phyloP scores from a whole-genome alignment of 2,329 filamentous ascomycete species.

The Pseudogymnoascus sp. region DNA sequence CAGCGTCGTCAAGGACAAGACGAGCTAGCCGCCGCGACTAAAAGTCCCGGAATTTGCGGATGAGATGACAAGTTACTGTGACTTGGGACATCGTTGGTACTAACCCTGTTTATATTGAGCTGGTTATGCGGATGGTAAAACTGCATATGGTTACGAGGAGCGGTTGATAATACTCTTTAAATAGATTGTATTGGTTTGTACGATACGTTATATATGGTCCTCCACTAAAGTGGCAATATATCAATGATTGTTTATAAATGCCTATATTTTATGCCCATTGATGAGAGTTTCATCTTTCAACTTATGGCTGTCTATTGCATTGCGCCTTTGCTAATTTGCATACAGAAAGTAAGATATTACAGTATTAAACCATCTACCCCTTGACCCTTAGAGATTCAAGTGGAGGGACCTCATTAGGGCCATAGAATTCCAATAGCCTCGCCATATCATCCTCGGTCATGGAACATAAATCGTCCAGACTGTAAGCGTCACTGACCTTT shows the following conservation, averaged over 20 bases:
- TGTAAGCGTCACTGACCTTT: conserved; percentile 79
- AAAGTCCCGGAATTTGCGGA: background rate
- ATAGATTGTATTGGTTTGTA: conserved; percentile 6
- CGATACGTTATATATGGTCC: conserved; percentile 5
- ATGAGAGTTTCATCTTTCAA: conserved; percentile 13
- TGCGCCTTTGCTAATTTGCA: background rate
- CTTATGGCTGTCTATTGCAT: conserved; percentile 13
- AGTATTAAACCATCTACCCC: background rate
- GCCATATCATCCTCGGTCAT: conserved; percentile 82
- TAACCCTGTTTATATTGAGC: background rate
- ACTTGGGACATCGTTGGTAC: background rate
- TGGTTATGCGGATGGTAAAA: conserved; percentile 5
- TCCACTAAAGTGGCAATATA: conserved; percentile 7
- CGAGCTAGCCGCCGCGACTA: conserved; percentile 2
- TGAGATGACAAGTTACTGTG: background rate
- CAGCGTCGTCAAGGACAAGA: background rate
- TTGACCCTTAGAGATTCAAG: conserved; percentile 42
- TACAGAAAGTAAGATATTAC: background rate
- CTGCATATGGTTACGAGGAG: conserved; percentile 1
- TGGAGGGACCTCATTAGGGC: conserved; percentile 44
- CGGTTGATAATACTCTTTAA: background rate
- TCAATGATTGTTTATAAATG: conserved; percentile 3
- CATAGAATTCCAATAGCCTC: conserved; percentile 68
- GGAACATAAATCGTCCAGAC: conserved; percentile 72
- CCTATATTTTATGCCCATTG: background rate